phyloP scores from a whole-genome alignment of 192 early-diverging fungal species.

The Coemansia sp. region DNA sequence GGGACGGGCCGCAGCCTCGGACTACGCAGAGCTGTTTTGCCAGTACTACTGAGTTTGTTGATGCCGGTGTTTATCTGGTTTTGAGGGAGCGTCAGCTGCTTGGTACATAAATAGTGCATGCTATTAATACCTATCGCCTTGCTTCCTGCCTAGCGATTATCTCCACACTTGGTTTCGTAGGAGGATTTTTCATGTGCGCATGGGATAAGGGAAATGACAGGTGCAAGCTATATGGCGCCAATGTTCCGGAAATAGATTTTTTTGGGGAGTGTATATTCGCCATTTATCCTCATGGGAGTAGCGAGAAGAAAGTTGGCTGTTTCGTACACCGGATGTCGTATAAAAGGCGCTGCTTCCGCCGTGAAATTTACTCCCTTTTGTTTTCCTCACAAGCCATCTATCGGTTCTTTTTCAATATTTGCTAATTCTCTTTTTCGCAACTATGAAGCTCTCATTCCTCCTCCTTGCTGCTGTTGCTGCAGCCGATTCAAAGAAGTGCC shows the following conservation, averaged over 20 bases:
- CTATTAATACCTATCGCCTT: neutral
- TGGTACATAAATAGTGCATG: neutral
- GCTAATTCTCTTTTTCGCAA: neutral
- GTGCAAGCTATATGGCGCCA: neutral
- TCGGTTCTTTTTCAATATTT: neutral
- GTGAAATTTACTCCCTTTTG: neutral
- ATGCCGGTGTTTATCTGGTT: neutral
- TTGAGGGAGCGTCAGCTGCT: neutral
- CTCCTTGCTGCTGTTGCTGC: slow-evolving; percentile 20
- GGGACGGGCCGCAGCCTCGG: slow-evolving; percentile 23
- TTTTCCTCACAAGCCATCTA: neutral
- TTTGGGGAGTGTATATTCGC: neutral
- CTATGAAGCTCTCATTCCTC: slow-evolving; percentile 32
- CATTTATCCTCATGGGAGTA: neutral
- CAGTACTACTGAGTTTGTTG: slow-evolving; percentile 24
- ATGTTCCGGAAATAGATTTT: slow-evolving; percentile 3
- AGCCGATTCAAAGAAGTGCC: slow-evolving; percentile 33
- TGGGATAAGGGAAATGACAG: neutral
- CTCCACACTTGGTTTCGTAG: neutral
- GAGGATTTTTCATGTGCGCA: neutral
- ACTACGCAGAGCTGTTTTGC: slow-evolving; percentile 42
- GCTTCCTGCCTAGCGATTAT: neutral
- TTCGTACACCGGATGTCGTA: neutral
- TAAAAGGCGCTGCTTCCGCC: neutral
- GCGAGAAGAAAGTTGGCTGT: neutral